A percentile compares a stretch with the other conserved stretches of the same genome.
phyloP scores from a whole-genome alignment of 306 rosid species.

The Canavalia ensiformis region DNA sequence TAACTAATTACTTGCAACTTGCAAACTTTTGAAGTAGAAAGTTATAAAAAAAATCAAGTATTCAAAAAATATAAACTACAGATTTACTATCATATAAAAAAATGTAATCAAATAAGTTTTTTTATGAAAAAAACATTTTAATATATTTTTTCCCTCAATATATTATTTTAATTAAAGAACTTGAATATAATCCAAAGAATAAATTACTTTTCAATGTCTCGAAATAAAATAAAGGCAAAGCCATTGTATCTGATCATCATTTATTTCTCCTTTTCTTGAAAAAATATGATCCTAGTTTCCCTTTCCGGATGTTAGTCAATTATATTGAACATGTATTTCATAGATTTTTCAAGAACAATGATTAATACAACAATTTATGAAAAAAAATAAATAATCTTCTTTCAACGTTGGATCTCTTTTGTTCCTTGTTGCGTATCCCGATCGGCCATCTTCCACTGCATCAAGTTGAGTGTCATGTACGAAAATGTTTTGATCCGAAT shows the following conservation, averaged over 20 bases:
- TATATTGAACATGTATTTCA: background rate
- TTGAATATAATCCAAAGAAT: background rate
- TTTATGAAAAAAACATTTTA: background rate
- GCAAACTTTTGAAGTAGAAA: background rate
- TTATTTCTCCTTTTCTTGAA: slow-evolving; percentile 6
- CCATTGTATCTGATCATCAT: background rate
- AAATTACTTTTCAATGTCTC: background rate
- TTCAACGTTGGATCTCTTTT: slow-evolving; percentile 6
- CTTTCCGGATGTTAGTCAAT: slow-evolving; percentile 14
- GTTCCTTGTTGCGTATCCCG: slow-evolving; percentile 40
- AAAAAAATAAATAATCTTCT: background rate
- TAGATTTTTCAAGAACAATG: background rate
- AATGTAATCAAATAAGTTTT: background rate
- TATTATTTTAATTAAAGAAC: background rate
- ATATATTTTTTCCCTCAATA: background rate
- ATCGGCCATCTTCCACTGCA: slow-evolving; percentile 27
- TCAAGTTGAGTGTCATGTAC: slow-evolving; percentile 61
- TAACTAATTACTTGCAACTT: slow-evolving; percentile 1
- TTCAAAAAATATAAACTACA: background rate
- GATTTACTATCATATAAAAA: background rate
- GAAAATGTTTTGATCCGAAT: slow-evolving; percentile 52
- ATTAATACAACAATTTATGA: background rate
- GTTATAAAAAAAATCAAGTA: background rate
- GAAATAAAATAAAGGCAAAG: background rate
- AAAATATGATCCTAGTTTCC: background rate